Evolutionary conservation across 1,284 basidiomycete species (phyloP), one percentile per base, ranked within the genome.

Genomic region (Stygiomarasmius scandens): DNA sequence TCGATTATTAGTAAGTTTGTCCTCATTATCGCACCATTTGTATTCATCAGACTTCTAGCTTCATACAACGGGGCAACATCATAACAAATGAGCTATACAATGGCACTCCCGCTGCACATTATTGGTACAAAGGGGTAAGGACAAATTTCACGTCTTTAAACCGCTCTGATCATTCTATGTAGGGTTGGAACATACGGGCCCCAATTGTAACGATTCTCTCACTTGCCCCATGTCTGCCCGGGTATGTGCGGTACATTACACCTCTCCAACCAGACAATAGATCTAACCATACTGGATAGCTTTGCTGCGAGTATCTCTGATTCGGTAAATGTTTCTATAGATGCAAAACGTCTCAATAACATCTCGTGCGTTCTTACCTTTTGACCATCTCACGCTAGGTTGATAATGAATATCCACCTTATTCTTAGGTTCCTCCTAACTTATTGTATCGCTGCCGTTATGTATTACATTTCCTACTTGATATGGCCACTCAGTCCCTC

Each of bases 41-140:
- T 16, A 12, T 11, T 22, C 11, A 44, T 10, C 16, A 19, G 11
- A 14, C 9, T 29, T 16, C 27, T 16, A 57, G 56, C 46, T 55
- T 52, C 32, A 44, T 54, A 4, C 53, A 55, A 25, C 49, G 52
- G 22, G 58, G 58, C n/a, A 59, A 59, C 41, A 51, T 59, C 27
- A 47, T 41, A 19, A 25, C 45, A n/a, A 45, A 19, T 12, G 56
- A 49, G 36, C 43, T 66, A n/a, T 66, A 62, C 36, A 60, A 63
- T 41, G 59, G 60, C 19, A 55, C 44, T 14, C 56, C 60, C 22
- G 59, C 56, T 1, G 61, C 59, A 11, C 36, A 59, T 22, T 66
- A 66, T 51, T 64, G 64, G 64, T 66, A 64, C 55, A 19, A 44
- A 4, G 57, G 59, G 27, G 55, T 58, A 20, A 51, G 45, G 10